Conservation (phyloP, 2,329 filamentous ascomycete genomes). For the Magnaporthiopsis rhizophila region DNA sequence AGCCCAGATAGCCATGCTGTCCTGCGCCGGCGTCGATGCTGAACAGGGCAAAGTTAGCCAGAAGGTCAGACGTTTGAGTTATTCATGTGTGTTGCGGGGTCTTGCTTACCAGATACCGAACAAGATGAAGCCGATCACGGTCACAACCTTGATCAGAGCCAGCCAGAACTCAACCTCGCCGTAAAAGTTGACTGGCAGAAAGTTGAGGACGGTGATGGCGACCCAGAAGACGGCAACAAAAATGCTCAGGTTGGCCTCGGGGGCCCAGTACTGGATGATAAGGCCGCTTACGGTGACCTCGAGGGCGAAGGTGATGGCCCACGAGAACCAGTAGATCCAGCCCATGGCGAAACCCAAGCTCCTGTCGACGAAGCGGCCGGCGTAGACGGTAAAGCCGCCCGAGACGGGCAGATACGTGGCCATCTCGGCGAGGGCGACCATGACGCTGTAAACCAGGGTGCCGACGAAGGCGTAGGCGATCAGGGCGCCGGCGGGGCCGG, state of each 20-base stretch:
- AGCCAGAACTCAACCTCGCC: constrained; percentile 77
- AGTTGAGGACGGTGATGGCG: constrained; percentile 60
- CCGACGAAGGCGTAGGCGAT: constrained; percentile 65
- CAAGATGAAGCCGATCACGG: constrained; percentile 67
- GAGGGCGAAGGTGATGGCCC: constrained; percentile 47
- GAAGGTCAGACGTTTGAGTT: background rate
- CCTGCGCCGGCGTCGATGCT: constrained; percentile 64
- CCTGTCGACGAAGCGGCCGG: constrained; percentile 65
- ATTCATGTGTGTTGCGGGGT: background rate
- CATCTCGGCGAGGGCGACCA: constrained; percentile 64
- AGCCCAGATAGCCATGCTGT: constrained; percentile 63
- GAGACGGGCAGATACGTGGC: constrained; percentile 69
- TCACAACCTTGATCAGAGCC: constrained; percentile 67
- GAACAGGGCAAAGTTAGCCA: background rate
- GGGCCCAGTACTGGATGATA: constrained; percentile 69
- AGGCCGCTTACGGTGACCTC: constrained; percentile 66
- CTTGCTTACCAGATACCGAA: constrained; percentile 51
- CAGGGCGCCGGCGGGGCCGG: constrained; percentile 58
- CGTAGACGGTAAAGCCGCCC: constrained; percentile 70
- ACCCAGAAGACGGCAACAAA: constrained; percentile 70
- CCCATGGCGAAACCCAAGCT: constrained; percentile 70
- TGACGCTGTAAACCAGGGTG: constrained; percentile 66
- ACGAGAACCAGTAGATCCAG: constrained; percentile 79
- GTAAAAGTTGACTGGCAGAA: constrained; percentile 63
- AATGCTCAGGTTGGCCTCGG: constrained; percentile 55